Base-by-base conservation (phyloP, 805 yeast genomes). In the Jamesozyma hellenica region DNA sequence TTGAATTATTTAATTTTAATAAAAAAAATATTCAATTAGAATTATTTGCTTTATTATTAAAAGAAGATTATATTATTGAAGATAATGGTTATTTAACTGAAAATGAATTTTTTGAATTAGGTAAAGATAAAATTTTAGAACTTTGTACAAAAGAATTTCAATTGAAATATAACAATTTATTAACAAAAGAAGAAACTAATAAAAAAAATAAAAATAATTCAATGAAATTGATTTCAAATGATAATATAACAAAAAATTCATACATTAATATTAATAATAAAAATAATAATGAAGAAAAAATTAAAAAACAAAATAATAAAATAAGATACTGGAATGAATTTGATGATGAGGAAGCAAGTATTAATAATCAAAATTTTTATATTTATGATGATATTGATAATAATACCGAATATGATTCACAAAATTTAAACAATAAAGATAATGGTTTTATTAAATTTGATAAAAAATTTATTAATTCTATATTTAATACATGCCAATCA, bases 311-410 rank as follows among this genome's bases (percentile, higher is more conserved):
- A n/a, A 17, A 21, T 21, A 35, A 35, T 9, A 21, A 41, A 8
- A 39, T 50, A 4, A 43, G 61, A 25, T 58, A 58, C 35, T 58
- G 63, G 63, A 58, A 58, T 42, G 63, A 58, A 43, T 57, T 58
- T 41, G 63, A 58, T 40, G 59, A 55, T 36, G 60, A 52, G 1
- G 57, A 56, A 25, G 56, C 43, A 23, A 33, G 15, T 36, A 13
- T 29, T 11, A 17, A 17, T 4, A 29, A 35, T 15, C 37, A 37
- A 17, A 28, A 34, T 11, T 46, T 46, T 28, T 46, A 46, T 31
- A 28, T 34, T 4, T 34, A 36, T 14, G 19, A 21, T 7, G 31
- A 46, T 39, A 44, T 34, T 13, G 38, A 38, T 17, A 17, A 21
- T 7, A 29, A 46, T 38, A 45, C 35, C 13, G 44, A 38, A 21